Conservation (phyloP, 2,329 filamentous ascomycete species). For the Pestalotiopsis sp. region DNA sequence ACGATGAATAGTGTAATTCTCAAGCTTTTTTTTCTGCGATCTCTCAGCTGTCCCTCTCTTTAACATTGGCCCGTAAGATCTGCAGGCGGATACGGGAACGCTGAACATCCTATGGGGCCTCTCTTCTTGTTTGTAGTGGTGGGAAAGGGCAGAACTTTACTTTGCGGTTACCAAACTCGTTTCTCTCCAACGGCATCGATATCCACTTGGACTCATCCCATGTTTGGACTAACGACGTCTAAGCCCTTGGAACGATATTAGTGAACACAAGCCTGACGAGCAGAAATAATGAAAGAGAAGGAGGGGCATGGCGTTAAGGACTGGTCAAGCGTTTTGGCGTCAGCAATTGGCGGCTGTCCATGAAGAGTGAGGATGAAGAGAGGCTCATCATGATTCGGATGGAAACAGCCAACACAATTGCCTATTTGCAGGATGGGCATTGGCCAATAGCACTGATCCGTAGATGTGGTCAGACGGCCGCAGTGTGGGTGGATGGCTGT, state of each 20-base stretch:
- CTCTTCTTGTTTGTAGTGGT: not conserved
- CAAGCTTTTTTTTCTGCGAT: not conserved
- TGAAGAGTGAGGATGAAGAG: not conserved
- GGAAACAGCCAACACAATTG: not conserved
- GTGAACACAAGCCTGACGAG: not conserved
- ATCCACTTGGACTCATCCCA: constrained; percentile 6
- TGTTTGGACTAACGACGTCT: constrained; percentile 1
- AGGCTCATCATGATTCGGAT: not conserved
- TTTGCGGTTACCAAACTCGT: not conserved
- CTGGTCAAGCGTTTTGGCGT: not conserved
- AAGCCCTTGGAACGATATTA: not conserved
- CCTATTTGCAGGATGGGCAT: not conserved
- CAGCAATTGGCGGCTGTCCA: not conserved
- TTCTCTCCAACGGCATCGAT: constrained; percentile 3
- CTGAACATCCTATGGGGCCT: not conserved
- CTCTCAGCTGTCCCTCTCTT: not conserved
- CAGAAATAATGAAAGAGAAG: not conserved
- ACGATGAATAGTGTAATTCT: not conserved
- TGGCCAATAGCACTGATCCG: not conserved
- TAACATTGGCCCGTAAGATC: constrained; percentile 3
- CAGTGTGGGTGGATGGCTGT: not conserved
- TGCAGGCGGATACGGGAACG: constrained; percentile 9
- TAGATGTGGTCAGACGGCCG: not conserved
- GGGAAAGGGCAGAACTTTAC: not conserved
- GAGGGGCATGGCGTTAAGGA: not conserved